phyloP scores from a whole-genome alignment of 78 protist genomes.

The Dictyostelium brefeldianum region DNA sequence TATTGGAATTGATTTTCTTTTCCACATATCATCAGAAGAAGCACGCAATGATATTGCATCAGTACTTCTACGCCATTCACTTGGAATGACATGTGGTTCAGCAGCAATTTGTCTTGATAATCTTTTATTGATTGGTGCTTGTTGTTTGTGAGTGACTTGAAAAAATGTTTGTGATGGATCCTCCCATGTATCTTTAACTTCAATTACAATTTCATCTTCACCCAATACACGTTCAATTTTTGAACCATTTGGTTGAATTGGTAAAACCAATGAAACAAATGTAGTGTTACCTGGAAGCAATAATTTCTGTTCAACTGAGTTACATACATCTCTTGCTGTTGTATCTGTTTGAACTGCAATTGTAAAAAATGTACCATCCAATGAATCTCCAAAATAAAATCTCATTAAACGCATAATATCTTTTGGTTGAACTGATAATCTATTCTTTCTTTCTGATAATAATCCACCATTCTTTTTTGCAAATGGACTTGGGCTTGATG shows the following conservation, averaged over 20 bases:
- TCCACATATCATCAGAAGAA: constrained; percentile 61
- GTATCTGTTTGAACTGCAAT: constrained; percentile 60
- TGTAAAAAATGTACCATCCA: constrained; percentile 35
- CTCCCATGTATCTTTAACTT: constrained; percentile 63
- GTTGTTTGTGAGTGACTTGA: constrained; percentile 35
- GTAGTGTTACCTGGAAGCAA: constrained; percentile 18
- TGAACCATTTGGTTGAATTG: constrained; percentile 44
- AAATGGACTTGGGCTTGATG: constrained; percentile 69
- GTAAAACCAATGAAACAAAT: constrained; percentile 39
- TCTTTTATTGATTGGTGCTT: constrained; percentile 41
- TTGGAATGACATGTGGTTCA: constrained; percentile 65
- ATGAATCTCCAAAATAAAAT: constrained; percentile 65
- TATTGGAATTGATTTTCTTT: constrained; percentile 67
- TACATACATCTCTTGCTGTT: constrained; percentile 44
- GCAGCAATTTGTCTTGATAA: constrained; percentile 36
- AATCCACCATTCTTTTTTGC: constrained; percentile 13
- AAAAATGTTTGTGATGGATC: constrained; percentile 74
- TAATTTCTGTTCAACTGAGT: constrained; percentile 52
- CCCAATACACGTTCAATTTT: constrained; percentile 67
- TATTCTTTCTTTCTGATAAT: constrained; percentile 28
- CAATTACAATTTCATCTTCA: constrained; percentile 57
- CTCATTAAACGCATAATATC: constrained; percentile 68
- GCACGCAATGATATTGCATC: constrained; percentile 39
- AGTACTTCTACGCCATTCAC: constrained; percentile 73
- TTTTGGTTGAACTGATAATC: constrained; percentile 56